Conservation (phyloP, 371 early-diverging fungal genomes). For the Circinella minor region DNA sequence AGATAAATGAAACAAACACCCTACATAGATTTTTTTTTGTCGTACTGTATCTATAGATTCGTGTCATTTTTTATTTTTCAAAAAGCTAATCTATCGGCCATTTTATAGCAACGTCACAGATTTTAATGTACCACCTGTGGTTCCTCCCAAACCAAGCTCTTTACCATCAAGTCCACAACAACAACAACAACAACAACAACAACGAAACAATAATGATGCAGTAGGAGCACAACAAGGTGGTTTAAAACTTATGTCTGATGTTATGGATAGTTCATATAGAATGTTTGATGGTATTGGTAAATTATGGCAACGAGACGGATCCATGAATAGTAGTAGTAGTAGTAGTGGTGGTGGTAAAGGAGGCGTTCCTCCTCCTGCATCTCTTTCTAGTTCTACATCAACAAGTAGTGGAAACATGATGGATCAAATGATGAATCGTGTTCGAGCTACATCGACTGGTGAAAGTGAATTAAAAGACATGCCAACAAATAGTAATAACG, state of each 20-base stretch:
- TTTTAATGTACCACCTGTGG: slow-evolving; percentile 22
- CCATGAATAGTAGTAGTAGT: not conserved
- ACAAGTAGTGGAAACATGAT: slow-evolving; percentile 2
- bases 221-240: slow-evolving; percentile 19
- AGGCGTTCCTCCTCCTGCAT: slow-evolving; percentile 8
- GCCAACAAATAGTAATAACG: not conserved
- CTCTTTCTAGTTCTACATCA: not conserved
- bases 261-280: slow-evolving; percentile 45
- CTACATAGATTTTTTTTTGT: no score
- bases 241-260: slow-evolving; percentile 46
- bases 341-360: not conserved
- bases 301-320: slow-evolving; percentile 44
- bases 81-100: no score
- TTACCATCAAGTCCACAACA: slow-evolving; percentile 5
- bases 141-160: slow-evolving; percentile 4
- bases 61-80: no score
- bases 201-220: slow-evolving; percentile 1
- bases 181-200: slow-evolving; percentile 8
- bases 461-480: slow-evolving; percentile 42
- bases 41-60: no score
- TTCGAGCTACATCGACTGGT: slow-evolving; percentile 11
- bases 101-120: slow-evolving; percentile 27
- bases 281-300: slow-evolving; percentile 53
- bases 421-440: slow-evolving; percentile 12
- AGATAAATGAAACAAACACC: no score